Conservation (phyloP, 2,329 filamentous ascomycete species). For the Talaromyces rugulosus region DNA sequence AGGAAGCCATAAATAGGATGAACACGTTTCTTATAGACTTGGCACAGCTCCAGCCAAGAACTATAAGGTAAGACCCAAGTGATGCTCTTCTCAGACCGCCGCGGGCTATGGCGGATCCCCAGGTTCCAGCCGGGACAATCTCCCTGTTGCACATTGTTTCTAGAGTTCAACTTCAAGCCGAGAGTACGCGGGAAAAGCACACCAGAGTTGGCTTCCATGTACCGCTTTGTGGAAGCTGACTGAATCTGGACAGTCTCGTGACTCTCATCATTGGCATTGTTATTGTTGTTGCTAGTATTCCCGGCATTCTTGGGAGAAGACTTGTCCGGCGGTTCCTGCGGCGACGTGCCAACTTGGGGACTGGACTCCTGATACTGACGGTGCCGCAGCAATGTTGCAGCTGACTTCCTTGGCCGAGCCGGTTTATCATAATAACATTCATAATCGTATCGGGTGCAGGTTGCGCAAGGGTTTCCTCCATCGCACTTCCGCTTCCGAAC, state of each 20-base stretch:
- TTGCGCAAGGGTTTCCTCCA: constrained; percentile 21
- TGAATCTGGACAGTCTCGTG: neutral
- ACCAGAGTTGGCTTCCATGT: constrained; percentile 52
- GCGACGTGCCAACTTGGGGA: neutral
- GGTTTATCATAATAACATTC: constrained; percentile 22
- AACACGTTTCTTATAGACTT: constrained; percentile 49
- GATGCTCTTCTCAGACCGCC: constrained; percentile 22
- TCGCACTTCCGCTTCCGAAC: constrained; percentile 29
- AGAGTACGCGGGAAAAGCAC: constrained; percentile 52
- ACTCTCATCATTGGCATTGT: neutral
- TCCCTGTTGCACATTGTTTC: constrained; percentile 46
- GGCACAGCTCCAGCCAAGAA: constrained; percentile 42
- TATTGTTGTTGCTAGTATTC: neutral
- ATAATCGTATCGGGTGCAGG: constrained; percentile 26
- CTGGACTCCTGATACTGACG: neutral
- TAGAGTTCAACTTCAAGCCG: constrained; percentile 48
- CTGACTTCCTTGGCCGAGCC: constrained; percentile 3
- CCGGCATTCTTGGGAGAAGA: neutral
- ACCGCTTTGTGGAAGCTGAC: constrained; percentile 19
- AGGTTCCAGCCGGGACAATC: constrained; percentile 55
- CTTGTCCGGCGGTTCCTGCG: neutral
- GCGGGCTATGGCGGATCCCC: constrained; percentile 25
- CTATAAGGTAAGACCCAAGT: constrained; percentile 44
- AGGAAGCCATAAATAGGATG: constrained; percentile 52
- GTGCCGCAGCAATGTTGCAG: neutral